phyloP scores from a whole-genome alignment of 1,139 yeast genomes.

The Yamadazyma diddensiae region DNA sequence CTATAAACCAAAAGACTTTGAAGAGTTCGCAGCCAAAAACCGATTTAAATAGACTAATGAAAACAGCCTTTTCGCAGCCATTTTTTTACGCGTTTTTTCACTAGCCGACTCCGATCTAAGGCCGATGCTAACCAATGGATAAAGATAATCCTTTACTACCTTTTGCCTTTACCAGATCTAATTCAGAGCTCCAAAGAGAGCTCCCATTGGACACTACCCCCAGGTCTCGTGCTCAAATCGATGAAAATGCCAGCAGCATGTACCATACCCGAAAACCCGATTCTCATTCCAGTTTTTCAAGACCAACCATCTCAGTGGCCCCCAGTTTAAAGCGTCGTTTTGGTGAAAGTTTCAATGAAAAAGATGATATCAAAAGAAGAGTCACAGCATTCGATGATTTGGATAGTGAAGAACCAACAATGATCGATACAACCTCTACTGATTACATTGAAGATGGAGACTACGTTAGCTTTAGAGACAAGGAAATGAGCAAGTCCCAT shows the following conservation, averaged over 20 bases:
- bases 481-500: slow-evolving; percentile 4
- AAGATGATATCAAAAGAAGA: slow-evolving; percentile 40
- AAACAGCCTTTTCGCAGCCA: slow-evolving; percentile 3
- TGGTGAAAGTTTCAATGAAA: slow-evolving; percentile 48
- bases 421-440: slow-evolving; percentile 14
- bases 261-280: slow-evolving; percentile 30
- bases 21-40: slow-evolving; percentile 6
- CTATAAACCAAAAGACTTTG: slow-evolving; percentile 20
- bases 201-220: slow-evolving; percentile 35
- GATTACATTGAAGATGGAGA: slow-evolving; percentile 9
- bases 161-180: slow-evolving; percentile 34
- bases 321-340: slow-evolving; percentile 43
- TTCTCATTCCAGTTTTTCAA: slow-evolving; percentile 2
- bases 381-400: slow-evolving; percentile 20
- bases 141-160: slow-evolving; percentile 41
- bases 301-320: slow-evolving; percentile 23
- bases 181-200: slow-evolving; percentile 24
- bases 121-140: slow-evolving; percentile 23
- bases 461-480: slow-evolving; percentile 8
- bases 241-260: slow-evolving; percentile 37
- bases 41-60: slow-evolving; percentile 5
- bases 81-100: slow-evolving; percentile 4
- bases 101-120: not conserved
- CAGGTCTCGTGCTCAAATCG: slow-evolving; percentile 30
- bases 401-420: slow-evolving; percentile 16